Conservation (phyloP, 2,329 filamentous ascomycete species). For the Epichloe typhina region DNA sequence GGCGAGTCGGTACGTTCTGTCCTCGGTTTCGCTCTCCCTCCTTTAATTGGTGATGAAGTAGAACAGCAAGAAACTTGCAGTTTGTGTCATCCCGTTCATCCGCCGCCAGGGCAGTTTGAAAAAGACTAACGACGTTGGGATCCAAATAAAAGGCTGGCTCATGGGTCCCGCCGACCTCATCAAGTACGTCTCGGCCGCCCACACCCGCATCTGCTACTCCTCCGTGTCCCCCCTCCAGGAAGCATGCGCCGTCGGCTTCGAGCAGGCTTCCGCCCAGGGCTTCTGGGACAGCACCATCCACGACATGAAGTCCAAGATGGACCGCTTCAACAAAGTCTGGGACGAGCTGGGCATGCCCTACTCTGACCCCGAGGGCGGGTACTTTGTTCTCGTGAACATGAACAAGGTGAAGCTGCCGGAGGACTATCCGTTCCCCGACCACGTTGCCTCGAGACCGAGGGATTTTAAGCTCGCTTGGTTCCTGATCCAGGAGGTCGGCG, state of each 20-base stretch:
- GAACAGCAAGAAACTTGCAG: too few relatives aligned
- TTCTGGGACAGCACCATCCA: slow-evolving; percentile 78
- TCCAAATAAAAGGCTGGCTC: slow-evolving; percentile 51
- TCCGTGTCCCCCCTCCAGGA: slow-evolving; percentile 85
- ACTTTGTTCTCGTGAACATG: slow-evolving; percentile 95
- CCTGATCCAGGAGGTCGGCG: slow-evolving; percentile 87
- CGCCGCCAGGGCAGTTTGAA: not conserved
- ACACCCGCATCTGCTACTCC: slow-evolving; percentile 93
- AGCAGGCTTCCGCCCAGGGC: slow-evolving; percentile 67
- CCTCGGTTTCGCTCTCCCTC: not conserved
- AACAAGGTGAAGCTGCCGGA: slow-evolving; percentile 70
- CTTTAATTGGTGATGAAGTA: not conserved
- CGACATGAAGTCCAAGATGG: slow-evolving; percentile 85
- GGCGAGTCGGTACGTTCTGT: slow-evolving; percentile 55
- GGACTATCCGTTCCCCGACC: slow-evolving; percentile 77
- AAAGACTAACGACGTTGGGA: not conserved
- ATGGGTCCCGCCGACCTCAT: slow-evolving; percentile 83
- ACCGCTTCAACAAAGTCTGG: slow-evolving; percentile 73
- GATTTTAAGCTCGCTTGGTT: slow-evolving; percentile 97
- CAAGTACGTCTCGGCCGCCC: slow-evolving; percentile 81
- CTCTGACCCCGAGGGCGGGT: slow-evolving; percentile 88
- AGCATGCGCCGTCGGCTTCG: slow-evolving; percentile 85
- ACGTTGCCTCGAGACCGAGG: slow-evolving; percentile 72
- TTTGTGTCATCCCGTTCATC: not conserved
- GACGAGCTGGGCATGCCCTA: slow-evolving; percentile 65